phyloP scores from a whole-genome alignment of 169 alveolate species.

The Eimeria necatrix region DNA sequence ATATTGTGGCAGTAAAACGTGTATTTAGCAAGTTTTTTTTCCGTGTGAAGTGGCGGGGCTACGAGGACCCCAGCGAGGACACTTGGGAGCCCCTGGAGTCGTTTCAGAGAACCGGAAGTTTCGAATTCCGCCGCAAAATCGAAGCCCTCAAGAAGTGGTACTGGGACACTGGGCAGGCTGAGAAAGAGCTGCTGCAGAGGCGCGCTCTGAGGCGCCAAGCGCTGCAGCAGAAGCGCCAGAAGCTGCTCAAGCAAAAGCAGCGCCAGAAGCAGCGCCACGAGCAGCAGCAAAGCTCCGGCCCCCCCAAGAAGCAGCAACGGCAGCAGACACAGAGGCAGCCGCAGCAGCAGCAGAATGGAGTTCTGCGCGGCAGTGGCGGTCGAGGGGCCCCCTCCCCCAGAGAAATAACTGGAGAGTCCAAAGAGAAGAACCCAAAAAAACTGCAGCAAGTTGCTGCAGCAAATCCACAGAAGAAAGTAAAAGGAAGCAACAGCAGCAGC shows the following conservation, averaged over 20 bases:
- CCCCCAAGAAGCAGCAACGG: not conserved
- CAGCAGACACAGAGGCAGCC: too few relatives aligned
- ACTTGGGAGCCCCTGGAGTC: slow-evolving; percentile 47
- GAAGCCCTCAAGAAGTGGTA: slow-evolving; percentile 24
- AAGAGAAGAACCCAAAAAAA: too few relatives aligned
- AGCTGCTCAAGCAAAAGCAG: not conserved
- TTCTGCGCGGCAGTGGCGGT: not conserved
- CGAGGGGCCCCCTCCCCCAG: not conserved
- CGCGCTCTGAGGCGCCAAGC: not conserved
- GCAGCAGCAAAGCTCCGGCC: not conserved
- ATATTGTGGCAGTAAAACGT: not conserved
- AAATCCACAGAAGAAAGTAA: not conserved
- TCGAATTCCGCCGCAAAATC: not conserved
- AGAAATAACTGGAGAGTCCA: not conserved
- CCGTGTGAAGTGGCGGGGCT: slow-evolving; percentile 33
- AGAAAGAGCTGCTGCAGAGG: slow-evolving; percentile 29
- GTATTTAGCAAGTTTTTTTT: slow-evolving; percentile 29
- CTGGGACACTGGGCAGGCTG: slow-evolving; percentile 49
- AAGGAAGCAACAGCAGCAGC: not conserved
- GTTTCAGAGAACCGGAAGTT: not conserved
- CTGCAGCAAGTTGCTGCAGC: too few relatives aligned
- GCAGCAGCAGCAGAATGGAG: not conserved
- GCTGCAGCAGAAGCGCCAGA: slow-evolving; percentile 1
- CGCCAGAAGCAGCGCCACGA: not conserved
- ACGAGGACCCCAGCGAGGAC: not conserved